phyloP scores from a whole-genome alignment of 1,139 yeast species.

The Taiozyma sp. region DNA sequence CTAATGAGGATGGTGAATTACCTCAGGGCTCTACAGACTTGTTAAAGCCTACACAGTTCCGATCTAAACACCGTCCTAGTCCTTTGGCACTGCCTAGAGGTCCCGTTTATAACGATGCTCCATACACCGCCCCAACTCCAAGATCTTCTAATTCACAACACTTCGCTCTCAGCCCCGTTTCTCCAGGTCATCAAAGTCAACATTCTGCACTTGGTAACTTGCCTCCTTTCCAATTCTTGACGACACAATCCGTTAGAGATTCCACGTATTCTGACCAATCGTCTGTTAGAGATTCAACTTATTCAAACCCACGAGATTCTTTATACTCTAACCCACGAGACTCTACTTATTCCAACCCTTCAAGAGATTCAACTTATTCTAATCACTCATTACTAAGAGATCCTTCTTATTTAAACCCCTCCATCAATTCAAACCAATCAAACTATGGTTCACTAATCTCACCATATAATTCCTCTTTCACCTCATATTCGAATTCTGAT shows the following conservation, averaged over 20 bases:
- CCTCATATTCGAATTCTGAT: slow-evolving; percentile 7
- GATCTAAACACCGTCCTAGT: slow-evolving; percentile 22
- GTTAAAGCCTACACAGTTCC: slow-evolving; percentile 19
- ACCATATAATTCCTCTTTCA: slow-evolving; percentile 19
- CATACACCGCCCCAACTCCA: slow-evolving; percentile 19
- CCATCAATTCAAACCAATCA: neutral
- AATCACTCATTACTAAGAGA: neutral
- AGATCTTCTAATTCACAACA: slow-evolving; percentile 15
- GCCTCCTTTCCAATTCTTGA: slow-evolving; percentile 6
- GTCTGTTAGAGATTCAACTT: neutral
- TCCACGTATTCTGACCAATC: neutral
- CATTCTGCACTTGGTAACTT: slow-evolving; percentile 1
- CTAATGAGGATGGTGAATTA: slow-evolving; percentile 6
- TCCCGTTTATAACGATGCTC: slow-evolving; percentile 17
- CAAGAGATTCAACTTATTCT: neutral
- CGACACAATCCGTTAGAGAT: neutral
- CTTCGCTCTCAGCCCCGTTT: slow-evolving; percentile 11
- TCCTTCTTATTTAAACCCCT: neutral
- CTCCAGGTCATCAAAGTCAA: slow-evolving; percentile 4
- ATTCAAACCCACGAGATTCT: neutral
- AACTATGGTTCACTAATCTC: slow-evolving; percentile 11
- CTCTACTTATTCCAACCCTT: neutral
- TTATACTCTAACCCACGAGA: neutral
- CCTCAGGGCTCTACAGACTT: slow-evolving; percentile 14
- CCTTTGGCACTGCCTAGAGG: slow-evolving; percentile 17